Percentiles rank a stretch among this genome's conserved stretches.
Conservation (phyloP, 768 basidiomycete species). For the Cyclocybe aegerita region DNA sequence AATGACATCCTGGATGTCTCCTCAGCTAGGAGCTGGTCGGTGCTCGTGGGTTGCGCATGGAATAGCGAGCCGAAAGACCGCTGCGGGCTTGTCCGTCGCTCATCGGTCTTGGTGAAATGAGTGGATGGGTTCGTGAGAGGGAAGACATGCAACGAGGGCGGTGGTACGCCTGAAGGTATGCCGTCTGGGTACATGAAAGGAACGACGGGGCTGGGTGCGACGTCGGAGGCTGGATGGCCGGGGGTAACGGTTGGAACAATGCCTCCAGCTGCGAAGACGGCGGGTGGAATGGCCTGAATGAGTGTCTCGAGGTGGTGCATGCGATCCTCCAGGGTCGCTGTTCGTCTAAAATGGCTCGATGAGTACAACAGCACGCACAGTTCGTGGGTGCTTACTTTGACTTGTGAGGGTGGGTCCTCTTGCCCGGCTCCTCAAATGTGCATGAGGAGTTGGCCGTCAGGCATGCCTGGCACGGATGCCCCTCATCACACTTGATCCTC, state of each 20-base stretch:
- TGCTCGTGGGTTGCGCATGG: constrained; percentile 21
- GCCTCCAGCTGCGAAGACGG: constrained; percentile 69
- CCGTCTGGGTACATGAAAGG: constrained; percentile 42
- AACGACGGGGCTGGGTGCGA: constrained; percentile 31
- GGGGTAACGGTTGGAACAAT: constrained; percentile 29
- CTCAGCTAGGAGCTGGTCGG: constrained; percentile 44
- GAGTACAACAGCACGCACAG: background rate
- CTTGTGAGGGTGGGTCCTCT: constrained; percentile 83
- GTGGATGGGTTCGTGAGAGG: constrained; percentile 81
- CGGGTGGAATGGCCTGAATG: constrained; percentile 81
- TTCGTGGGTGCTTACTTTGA: constrained; percentile 63
- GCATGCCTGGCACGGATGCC: constrained; percentile 87
- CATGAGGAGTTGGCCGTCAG: constrained; percentile 79
- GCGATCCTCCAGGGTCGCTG: constrained; percentile 81
- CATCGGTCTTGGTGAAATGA: constrained; percentile 58
- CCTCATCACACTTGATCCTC: constrained; percentile 87
- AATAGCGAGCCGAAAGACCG: constrained; percentile 40
- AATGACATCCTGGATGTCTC: constrained; percentile 64
- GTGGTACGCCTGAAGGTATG: constrained; percentile 62
- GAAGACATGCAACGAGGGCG: constrained; percentile 74
- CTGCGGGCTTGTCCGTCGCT: constrained; percentile 46
- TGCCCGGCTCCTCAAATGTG: constrained; percentile 86
- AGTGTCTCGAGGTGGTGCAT: constrained; percentile 88
- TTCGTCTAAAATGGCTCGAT: constrained; percentile 47
- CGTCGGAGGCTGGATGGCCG: constrained; percentile 24